Evolutionary conservation across 1,139 yeast species (phyloP).

Genomic region (Kodamaea suecica): DNA sequence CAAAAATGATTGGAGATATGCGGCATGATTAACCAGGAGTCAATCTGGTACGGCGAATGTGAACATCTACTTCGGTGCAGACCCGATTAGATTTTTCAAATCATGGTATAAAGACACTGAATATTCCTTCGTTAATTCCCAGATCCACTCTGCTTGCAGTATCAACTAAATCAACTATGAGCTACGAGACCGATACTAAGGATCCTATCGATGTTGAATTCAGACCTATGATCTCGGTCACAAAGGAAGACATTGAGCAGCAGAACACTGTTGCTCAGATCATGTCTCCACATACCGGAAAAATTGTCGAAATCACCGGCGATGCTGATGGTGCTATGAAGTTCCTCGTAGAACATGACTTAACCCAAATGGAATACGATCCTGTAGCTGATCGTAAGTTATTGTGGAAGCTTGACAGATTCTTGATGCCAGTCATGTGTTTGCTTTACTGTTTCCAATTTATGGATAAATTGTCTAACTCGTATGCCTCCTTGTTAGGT

Average conservation of each 20-base stretch:
- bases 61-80: no score
- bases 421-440: conserved; percentile 54
- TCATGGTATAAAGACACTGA: no score
- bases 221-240: conserved; percentile 19
- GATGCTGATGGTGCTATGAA: conserved; percentile 38
- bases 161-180: no score
- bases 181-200: no score
- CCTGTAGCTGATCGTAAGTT: conserved; percentile 23
- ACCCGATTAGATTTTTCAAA: no score
- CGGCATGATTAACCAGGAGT: no score
- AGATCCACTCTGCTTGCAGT: no score
- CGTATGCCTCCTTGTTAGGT: conserved; percentile 63
- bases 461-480: conserved; percentile 61
- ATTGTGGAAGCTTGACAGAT: conserved; percentile 53
- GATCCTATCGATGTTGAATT: not conserved
- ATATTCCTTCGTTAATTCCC: no score
- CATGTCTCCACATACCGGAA: conserved; percentile 28
- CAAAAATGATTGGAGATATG: no score
- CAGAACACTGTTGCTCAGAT: conserved; percentile 27
- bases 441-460: conserved; percentile 56
- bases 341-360: conserved; percentile 17
- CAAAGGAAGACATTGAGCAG: conserved; percentile 22
- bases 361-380: conserved; percentile 4
- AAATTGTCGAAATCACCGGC: conserved; percentile 27
- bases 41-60: no score